Conservation (phyloP, 306 rosid species). For the Sophora flavescens region DNA sequence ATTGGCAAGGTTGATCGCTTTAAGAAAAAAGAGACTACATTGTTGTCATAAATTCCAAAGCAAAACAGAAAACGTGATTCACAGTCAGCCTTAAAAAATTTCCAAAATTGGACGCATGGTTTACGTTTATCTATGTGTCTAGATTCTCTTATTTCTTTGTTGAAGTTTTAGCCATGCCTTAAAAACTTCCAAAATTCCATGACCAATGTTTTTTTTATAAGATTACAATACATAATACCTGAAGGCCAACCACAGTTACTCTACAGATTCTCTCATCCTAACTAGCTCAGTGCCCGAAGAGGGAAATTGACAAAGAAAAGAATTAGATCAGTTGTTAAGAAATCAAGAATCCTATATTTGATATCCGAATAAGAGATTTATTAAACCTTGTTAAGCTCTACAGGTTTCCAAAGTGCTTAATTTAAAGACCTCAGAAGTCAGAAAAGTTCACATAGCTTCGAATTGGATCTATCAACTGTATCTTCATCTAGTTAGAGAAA, state of each 20-base stretch:
- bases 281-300: background rate
- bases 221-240: background rate
- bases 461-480: background rate
- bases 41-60: background rate
- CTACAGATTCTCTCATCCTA: background rate
- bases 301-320: background rate
- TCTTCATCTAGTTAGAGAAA: background rate
- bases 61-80: background rate
- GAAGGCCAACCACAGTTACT: conserved; percentile 1
- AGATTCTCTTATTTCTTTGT: background rate
- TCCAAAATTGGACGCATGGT: background rate
- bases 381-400: background rate
- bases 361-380: background rate
- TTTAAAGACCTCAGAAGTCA: background rate
- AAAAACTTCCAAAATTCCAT: background rate
- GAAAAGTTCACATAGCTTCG: background rate
- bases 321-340: conserved; percentile 9
- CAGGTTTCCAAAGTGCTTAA: background rate
- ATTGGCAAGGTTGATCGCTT: background rate
- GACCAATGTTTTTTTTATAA: background rate
- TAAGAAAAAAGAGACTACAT: background rate
- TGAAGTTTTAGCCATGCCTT: background rate
- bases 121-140: background rate
- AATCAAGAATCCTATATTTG: background rate
- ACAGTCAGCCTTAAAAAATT: background rate